Evolutionary conservation across 2,329 filamentous ascomycete species (phyloP).

Genomic region (Bipolaris victoriae): DNA sequence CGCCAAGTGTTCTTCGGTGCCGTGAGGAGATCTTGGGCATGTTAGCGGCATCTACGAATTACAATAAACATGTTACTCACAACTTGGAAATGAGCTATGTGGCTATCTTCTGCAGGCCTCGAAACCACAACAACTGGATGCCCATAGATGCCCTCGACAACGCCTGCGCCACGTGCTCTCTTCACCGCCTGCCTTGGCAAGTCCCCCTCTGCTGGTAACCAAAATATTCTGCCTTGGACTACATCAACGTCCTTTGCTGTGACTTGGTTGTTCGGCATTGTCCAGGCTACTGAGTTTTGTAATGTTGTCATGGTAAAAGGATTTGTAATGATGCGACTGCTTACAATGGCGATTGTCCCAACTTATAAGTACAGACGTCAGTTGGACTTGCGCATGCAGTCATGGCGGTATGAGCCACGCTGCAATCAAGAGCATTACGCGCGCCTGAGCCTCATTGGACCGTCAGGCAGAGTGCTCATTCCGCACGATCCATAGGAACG

Average conservation of each 20-base stretch:
- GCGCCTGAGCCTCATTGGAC: slow-evolving; percentile 6
- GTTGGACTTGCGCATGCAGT: background rate
- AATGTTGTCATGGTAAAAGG: background rate
- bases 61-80: slow-evolving; percentile 25
- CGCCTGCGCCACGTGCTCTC: slow-evolving; percentile 40
- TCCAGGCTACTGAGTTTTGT: background rate
- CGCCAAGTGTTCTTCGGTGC: slow-evolving; percentile 40
- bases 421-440: background rate
- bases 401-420: background rate
- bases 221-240: slow-evolving; percentile 39
- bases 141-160: slow-evolving; percentile 42
- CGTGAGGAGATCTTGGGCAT: slow-evolving; percentile 42
- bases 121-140: slow-evolving; percentile 45
- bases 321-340: background rate
- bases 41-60: slow-evolving; percentile 16
- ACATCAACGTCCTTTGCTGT: slow-evolving; percentile 22
- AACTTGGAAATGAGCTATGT: slow-evolving; percentile 44
- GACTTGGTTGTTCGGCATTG: slow-evolving; percentile 23
- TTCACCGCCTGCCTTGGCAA: slow-evolving; percentile 35
- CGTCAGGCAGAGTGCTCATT: background rate
- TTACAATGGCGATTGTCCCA: background rate
- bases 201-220: slow-evolving; percentile 40
- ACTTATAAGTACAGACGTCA: background rate
- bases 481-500: background rate
- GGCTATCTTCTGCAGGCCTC: slow-evolving; percentile 32